Evolutionary conservation across 1,139 yeast species (phyloP), one percentile per base, ranked within the genome.

Genomic region (Debaryomyces psychrophilus): DNA sequence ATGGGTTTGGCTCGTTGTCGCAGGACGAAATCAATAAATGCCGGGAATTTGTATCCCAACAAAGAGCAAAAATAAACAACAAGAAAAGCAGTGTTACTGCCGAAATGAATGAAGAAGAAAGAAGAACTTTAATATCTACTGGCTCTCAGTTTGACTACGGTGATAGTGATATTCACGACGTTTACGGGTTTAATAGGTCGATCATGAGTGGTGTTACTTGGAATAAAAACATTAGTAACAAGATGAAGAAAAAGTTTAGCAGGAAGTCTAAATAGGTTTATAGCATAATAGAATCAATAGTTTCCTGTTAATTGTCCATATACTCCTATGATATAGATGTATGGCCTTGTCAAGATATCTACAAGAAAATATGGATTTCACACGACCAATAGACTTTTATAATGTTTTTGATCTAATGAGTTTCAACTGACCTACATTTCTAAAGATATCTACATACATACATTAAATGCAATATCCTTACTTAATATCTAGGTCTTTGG

Each of bases 21-120:
- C 96, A 90, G 58, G 90, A 83, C 38, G 97, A 92, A 61, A 83
- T 93, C 45, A 77, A 79, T 49, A 79, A 83, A 54, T 87, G 96
- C 59, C 76, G 95, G 46, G 80, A 79, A 55, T 90, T 87, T 67
- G 97, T 90, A 7, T 71, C 82, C 11, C 81, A 82, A 38, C 86
- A 81, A 58, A 66, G 90, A 37, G 62, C 64, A 17, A 72, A 67
- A 50, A 56, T 73, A 28, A 73, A 76, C 50, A 70, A 69, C 54
- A 75, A 77, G 48, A 69, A 71, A 50, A 64, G 56, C 14, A 55
- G 59, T 4, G 51, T 68, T 14, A 58, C 64, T 12, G 65, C 77
- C 0, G 70, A 68, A 37, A 61, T 73, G 64, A 73, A 75, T 47
- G 70, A 67, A 14, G 73, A 68, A 33, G 79, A 76, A 50, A 56